Conservation (phyloP, 441 rosid species). For the Croton setiger region DNA sequence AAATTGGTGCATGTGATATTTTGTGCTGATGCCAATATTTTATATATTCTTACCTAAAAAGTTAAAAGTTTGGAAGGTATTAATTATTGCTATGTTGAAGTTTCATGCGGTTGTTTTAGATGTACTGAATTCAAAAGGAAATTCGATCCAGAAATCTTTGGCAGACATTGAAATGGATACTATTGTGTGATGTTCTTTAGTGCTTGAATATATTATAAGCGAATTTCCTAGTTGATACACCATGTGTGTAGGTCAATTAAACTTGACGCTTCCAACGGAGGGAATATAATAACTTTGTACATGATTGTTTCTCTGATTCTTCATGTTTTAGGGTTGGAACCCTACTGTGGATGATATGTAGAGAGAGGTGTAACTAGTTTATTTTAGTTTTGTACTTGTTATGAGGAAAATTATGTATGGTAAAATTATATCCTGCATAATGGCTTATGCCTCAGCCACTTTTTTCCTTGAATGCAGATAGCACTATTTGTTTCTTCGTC, state of each 20-base stretch:
- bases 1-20: background rate
- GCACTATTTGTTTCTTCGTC: conserved; percentile 78
- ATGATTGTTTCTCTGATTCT: background rate
- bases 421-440: conserved; percentile 5
- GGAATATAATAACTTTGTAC: background rate
- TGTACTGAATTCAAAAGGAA: background rate
- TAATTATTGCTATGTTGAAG: background rate
- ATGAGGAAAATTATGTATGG: background rate
- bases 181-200: background rate
- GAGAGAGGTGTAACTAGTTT: background rate
- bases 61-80: too few species aligned
- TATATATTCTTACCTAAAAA: background rate
- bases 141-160: background rate
- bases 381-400: background rate
- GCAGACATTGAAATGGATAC: background rate
- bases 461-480: conserved; percentile 48
- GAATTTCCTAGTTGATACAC: too few species aligned
- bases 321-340: background rate
- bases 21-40: background rate
- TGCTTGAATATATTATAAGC: background rate
- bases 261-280: background rate
- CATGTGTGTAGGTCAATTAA: background rate
- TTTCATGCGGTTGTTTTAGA: background rate
- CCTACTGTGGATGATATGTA: background rate
- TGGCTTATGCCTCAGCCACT: conserved; percentile 10